Evolutionary conservation across 306 rosid genomes (phyloP).

Genomic region (Cucumis cinereus): DNA sequence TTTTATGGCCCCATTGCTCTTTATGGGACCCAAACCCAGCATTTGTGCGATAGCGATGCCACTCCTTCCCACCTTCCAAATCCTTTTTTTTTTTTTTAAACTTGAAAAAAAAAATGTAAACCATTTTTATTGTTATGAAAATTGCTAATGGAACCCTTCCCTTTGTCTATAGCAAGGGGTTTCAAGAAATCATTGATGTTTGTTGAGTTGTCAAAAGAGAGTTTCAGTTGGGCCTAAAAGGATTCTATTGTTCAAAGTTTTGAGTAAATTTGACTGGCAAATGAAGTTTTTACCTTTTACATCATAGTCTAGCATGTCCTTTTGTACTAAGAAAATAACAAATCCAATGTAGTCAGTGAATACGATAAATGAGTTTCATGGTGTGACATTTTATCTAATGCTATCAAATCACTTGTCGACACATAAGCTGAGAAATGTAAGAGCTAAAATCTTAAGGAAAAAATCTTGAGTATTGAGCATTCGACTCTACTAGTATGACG

Average conservation of each 20-base stretch:
- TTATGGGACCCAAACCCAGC: neutral
- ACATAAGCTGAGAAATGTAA: neutral
- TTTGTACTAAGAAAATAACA: neutral
- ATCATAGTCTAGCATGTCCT: neutral
- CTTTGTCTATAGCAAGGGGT: neutral
- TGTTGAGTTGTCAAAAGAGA: slow-evolving; percentile 5
- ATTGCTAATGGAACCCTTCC: neutral
- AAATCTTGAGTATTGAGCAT: neutral
- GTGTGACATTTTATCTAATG: neutral
- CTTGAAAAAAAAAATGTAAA: neutral
- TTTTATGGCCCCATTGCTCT: neutral
- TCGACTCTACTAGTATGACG: neutral
- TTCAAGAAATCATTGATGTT: neutral
- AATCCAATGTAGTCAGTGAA: neutral
- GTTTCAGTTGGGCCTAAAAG: neutral
- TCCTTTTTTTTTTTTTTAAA: neutral
- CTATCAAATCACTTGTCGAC: neutral
- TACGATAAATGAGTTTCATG: neutral
- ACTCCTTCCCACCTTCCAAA: neutral
- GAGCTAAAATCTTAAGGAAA: neutral
- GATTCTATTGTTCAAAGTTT: neutral
- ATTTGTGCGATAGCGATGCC: neutral
- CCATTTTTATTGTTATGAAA: neutral
- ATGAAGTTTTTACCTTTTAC: neutral
- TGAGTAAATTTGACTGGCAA: neutral